Conservation (phyloP, 2,329 filamentous ascomycete species). For the Fusarium dlaminii region DNA sequence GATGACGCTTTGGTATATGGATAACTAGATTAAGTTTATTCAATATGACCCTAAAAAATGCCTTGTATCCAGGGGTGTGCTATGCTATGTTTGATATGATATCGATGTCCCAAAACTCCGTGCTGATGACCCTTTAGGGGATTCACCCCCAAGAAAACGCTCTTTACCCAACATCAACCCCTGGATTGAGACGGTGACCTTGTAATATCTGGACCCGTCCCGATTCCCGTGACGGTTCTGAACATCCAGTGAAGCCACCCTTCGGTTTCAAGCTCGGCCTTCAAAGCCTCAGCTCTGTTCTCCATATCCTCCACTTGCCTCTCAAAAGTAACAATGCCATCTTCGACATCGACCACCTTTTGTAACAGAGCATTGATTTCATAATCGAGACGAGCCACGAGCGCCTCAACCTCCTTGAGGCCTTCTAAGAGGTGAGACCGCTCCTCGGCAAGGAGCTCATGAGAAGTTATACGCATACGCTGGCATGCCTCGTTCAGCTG, state of each 20-base stretch:
- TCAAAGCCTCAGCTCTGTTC: constrained; percentile 68
- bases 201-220: constrained; percentile 67
- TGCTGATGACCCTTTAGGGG: constrained; percentile 8
- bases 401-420: constrained; percentile 80
- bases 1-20: constrained; percentile 28
- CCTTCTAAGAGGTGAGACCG: constrained; percentile 73
- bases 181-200: constrained; percentile 35
- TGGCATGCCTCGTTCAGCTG: constrained; percentile 77
- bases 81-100: constrained; percentile 11
- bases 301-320: constrained; percentile 79
- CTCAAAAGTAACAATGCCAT: constrained; percentile 82
- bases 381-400: constrained; percentile 89
- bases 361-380: constrained; percentile 83
- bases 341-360: constrained; percentile 87
- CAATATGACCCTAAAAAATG: constrained; percentile 7
- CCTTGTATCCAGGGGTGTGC: not conserved
- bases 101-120: constrained; percentile 27
- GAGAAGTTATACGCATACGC: constrained; percentile 71
- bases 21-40: constrained; percentile 27
- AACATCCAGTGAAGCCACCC: constrained; percentile 73
- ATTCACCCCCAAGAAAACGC: constrained; percentile 2
- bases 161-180: not conserved
- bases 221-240: constrained; percentile 68
- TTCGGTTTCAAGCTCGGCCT: constrained; percentile 70
- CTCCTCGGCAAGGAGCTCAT: constrained; percentile 76